Evolutionary conservation across 805 yeast genomes (phyloP).

Genomic region (Yarrowia hollandica): DNA sequence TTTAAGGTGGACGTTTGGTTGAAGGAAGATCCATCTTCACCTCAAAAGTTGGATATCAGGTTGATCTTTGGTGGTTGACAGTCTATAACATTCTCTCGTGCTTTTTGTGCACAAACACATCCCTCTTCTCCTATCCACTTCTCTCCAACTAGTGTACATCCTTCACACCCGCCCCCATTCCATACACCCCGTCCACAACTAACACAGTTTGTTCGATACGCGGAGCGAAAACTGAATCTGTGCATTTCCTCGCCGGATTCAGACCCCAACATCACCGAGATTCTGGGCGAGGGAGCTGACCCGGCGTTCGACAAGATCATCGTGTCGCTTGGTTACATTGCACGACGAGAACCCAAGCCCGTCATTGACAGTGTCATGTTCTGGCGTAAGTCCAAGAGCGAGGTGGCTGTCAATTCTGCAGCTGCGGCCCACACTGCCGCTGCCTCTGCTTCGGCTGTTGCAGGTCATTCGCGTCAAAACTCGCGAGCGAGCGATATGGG

Average conservation of each 20-base stretch:
- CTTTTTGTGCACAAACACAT: too few relatives aligned
- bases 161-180: too few relatives aligned
- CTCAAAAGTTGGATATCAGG: too few relatives aligned
- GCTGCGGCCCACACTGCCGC: slow-evolving; percentile 51
- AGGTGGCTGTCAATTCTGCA: slow-evolving; percentile 68
- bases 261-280: slow-evolving; percentile 77
- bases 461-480: slow-evolving; percentile 10
- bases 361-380: slow-evolving; percentile 97
- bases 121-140: too few relatives aligned
- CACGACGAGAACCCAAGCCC: slow-evolving; percentile 86
- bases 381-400: slow-evolving; percentile 94
- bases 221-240: slow-evolving; percentile 79
- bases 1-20: too few relatives aligned
- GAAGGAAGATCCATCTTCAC: too few relatives aligned
- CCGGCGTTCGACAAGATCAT: slow-evolving; percentile 83
- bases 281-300: slow-evolving; percentile 83
- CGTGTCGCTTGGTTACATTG: slow-evolving; percentile 84
- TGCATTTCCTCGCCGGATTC: slow-evolving; percentile 65
- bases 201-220: slow-evolving; percentile 73
- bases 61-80: too few relatives aligned
- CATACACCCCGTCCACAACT: background rate
- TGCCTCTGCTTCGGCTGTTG: slow-evolving; percentile 38
- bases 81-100: too few relatives aligned
- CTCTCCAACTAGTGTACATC: too few relatives aligned
- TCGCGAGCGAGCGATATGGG: slow-evolving; percentile 18